Base-by-base conservation (phyloP, 805 yeast species). In the Kodamaea laetipori region DNA sequence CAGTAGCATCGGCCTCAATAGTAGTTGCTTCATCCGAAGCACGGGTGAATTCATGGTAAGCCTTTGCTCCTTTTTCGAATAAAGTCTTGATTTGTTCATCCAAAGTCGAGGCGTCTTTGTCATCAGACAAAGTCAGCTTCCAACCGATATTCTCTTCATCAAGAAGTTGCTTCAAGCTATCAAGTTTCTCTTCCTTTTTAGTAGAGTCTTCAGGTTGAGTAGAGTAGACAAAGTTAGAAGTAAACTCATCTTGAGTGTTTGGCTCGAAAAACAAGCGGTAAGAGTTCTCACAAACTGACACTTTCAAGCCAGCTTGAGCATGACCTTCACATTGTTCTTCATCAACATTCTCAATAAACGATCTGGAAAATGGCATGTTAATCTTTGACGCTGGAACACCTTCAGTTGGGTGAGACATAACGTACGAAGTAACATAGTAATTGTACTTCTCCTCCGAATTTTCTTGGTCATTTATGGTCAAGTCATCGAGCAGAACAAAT, bases 351-450 rank as follows among this genome's bases (percentile, higher is more conserved):
- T 80, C 79, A 36, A 82, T 66, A 41, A 72, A 75, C 4, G 77
- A 61, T 53, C 81, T 84, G 51, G 87, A 69, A 64, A 92, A 86
- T 18, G 98, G 98, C 63, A 88, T 73, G 49, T 78, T 77, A 43
- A 94, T 77, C 52, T 81, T 81, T 33, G 85, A 81, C 13, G 87
- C 80, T 12, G 89, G 82, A 12, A 94, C 85, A 23, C 98, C 98
- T 64, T 94, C 99, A 2, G 99, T 94, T 28, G 99, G 98, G 56
- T 89, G 95, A 3, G 96, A 85, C 86, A 94, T 85, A 33, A 90
- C 79, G 63, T 86, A 94, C 33, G 95, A 86, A 0, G 98, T 92
- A 39, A 94, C 77, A 60, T 94, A 94, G 68, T 94, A 92, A 60
- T 89, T 90, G 86, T 96, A 94, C 56, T 79, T 80, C 51, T 88